phyloP scores from a whole-genome alignment of 495 filamentous ascomycete genomes.

The Lepraria neglecta region DNA sequence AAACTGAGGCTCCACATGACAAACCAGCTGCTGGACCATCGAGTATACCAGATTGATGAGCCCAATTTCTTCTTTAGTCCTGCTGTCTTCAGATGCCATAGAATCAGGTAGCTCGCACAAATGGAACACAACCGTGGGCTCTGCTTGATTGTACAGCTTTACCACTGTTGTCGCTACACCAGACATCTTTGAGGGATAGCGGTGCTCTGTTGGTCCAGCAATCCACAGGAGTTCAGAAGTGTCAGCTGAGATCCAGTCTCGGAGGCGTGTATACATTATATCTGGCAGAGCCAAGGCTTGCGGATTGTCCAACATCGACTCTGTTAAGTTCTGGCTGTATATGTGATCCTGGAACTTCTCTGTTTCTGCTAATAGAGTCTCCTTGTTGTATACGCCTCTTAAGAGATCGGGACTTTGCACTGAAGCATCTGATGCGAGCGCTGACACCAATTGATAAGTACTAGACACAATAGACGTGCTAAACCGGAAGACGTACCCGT shows the following conservation, averaged over 20 bases:
- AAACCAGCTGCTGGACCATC: background rate
- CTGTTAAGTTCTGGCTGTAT: background rate
- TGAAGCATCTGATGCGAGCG: background rate
- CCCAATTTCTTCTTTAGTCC: background rate
- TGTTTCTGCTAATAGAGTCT: background rate
- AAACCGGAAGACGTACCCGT: background rate
- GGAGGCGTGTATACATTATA: background rate
- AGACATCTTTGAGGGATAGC: slow-evolving; percentile 2
- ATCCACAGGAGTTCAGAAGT: background rate
- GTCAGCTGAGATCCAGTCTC: background rate
- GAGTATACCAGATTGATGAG: background rate
- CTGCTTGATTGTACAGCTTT: background rate
- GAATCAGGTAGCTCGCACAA: background rate
- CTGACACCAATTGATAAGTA: background rate
- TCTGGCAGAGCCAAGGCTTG: background rate
- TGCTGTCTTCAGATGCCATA: background rate
- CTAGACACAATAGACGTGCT: background rate
- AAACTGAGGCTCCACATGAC: background rate
- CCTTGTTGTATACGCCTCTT: background rate
- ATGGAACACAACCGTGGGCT: background rate
- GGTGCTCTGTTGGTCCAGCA: background rate
- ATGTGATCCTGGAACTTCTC: background rate
- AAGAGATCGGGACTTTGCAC: background rate
- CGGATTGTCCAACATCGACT: background rate
- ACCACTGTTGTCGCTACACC: background rate